These are phyloP conservation scores for Botryotinia calthae DNA, from an alignment of 2,329 filamentous ascomycete genomes.

Conservation along the genomic window DNA sequence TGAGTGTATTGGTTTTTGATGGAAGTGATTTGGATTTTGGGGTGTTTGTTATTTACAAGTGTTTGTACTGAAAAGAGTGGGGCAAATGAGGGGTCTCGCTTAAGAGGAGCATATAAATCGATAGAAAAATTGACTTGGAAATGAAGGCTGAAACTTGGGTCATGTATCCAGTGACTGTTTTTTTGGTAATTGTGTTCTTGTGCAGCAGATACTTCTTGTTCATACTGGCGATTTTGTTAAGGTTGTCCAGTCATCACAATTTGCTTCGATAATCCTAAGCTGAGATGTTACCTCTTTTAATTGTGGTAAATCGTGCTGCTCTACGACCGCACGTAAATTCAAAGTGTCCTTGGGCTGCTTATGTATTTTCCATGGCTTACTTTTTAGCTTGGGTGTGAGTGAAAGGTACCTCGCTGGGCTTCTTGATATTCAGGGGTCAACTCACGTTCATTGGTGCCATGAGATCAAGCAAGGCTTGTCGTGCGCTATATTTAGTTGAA, in stretches of 20 bases:
- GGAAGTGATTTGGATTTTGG: neutral
- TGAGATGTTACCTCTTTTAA: neutral
- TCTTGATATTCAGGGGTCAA: neutral
- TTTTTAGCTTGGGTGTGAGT: too few relatives aligned
- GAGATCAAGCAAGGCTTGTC: neutral
- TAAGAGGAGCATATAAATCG: neutral
- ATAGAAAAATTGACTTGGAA: neutral
- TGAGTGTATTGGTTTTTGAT: rapidly evolving
- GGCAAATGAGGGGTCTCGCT: neutral
- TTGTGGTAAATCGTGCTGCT: neutral
- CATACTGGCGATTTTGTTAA: neutral
- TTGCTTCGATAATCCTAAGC: neutral
- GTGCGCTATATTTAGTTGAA: rapidly evolving
- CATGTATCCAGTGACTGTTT: neutral
- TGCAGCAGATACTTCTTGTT: too few relatives aligned
- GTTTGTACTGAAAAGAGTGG: neutral
- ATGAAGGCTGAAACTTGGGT: neutral
- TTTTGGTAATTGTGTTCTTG: neutral
- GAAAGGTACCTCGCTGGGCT: neutral
- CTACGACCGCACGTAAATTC: neutral
- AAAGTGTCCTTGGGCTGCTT: neutral
- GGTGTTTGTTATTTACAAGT: neutral
- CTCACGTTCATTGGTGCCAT: neutral
- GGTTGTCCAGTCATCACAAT: neutral
- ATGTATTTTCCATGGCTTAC: too few relatives aligned